phyloP scores from a whole-genome alignment of 495 filamentous ascomycete species.

The Aspergillus indologenus region DNA sequence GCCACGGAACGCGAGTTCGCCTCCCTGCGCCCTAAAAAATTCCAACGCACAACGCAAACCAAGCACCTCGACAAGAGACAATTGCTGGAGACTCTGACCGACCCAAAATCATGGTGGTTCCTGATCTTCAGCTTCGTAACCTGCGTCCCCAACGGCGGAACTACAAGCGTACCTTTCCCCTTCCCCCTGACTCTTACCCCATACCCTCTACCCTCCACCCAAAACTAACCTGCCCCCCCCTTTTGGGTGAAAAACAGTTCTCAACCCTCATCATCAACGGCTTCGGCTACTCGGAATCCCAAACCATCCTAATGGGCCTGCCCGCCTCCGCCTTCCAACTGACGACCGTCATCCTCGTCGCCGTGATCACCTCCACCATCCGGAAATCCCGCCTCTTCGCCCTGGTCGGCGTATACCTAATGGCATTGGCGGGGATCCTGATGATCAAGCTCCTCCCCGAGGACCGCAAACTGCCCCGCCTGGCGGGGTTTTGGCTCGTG shows the following conservation, averaged over 20 bases:
- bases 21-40: constrained; percentile 43
- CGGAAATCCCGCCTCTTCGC: too few species aligned
- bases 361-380: too few species aligned
- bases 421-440: constrained; percentile 2
- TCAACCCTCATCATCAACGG: constrained; percentile 12
- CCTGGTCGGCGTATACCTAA: background rate
- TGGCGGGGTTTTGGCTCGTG: constrained; percentile 11
- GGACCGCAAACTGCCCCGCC: constrained; percentile 11
- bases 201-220: background rate
- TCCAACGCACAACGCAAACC: constrained; percentile 56
- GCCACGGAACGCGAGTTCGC: constrained; percentile 41
- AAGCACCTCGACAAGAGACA: constrained; percentile 42
- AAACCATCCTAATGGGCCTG: too few species aligned
- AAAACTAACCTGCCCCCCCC: too few species aligned
- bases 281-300: too few species aligned
- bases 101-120: constrained; percentile 34
- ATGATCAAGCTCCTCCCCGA: constrained; percentile 8
- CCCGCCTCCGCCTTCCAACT: too few species aligned
- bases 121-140: constrained; percentile 18
- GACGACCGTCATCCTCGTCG: too few species aligned
- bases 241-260: constrained; percentile 14
- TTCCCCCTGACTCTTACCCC: background rate
- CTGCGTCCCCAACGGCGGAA: constrained; percentile 11
- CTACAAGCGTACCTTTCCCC: background rate
- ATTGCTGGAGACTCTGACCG: constrained; percentile 27